Base-by-base conservation (phyloP, 768 basidiomycete genomes). In the Mrakia blollopis region DNA sequence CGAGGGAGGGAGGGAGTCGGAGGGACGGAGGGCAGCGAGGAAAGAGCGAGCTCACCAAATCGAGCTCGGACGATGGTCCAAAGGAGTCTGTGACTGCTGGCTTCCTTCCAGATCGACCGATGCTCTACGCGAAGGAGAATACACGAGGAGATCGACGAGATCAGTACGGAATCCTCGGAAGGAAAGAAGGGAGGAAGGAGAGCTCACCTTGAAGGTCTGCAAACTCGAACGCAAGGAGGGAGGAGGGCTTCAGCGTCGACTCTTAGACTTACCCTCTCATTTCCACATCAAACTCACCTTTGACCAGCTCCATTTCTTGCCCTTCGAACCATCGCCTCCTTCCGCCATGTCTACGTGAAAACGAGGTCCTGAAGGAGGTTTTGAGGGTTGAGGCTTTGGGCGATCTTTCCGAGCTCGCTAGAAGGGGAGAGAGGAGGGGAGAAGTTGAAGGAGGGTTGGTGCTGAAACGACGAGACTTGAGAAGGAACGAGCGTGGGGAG, bases 191-290 rank as follows among this genome's bases (percentile, higher is more conserved):
- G 25, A 65, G 21, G 63, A 37, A 67, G n/a, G 37, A 23, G 39
- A 68, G 65, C 65, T 68, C 65, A 68, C 37, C 65, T 41, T 68
- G 65, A 68, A 68, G 14, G 65, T 35, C 65, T 68, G 39, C 7
- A 65, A 44, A 14, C 11, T 67, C 65, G 39, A 68, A 25, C 5
- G 47, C 25, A 21, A 16, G 30, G 35, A 41, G 39, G 63, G 37
- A 37, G 32, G 65, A 13, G 25, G n/a, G 35, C 16, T 18, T 68
- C 37, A 39, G 35, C 18, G 39, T 35, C 37, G 10, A 14, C 47
- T 50, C 37, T 39, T 13, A 35, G 1, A 35, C 37, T 11, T n/a
- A 23, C 35, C 8, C 8, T 23, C 2, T n/a, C 37, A 9, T 21
- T 23, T 35, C 35, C 2, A 18, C 18, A 68, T 7, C 8, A 18